Percentiles rank a stretch among this genome's conserved stretches.
These are phyloP conservation scores for Trametes cingulata DNA, from an alignment of 768 basidiomycete species.

Conservation along the genomic window DNA sequence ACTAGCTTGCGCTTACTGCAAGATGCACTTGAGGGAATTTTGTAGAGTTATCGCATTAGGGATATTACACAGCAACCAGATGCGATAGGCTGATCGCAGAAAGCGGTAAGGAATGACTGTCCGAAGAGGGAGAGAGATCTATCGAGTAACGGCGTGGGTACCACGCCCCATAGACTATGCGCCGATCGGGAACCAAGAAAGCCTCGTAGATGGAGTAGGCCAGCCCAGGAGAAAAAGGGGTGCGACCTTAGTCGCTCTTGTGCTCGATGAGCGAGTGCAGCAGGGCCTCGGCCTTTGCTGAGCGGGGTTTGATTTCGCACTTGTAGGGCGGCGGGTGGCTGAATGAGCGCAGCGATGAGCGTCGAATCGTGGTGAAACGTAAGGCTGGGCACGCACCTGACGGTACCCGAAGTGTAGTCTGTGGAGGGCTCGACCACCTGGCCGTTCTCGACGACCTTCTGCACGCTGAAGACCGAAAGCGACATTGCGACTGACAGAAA, in stretches of 20 bases:
- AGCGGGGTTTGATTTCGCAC: constrained; percentile 33
- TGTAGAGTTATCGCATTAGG: background rate
- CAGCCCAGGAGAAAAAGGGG: background rate
- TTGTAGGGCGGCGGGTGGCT: constrained; percentile 32
- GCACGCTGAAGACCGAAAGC: constrained; percentile 34
- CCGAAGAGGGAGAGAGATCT: constrained; percentile 1
- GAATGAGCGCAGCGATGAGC: background rate
- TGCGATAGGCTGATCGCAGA: constrained; percentile 1
- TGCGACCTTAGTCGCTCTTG: background rate
- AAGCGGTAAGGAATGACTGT: constrained; percentile 14
- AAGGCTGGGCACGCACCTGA: constrained; percentile 24
- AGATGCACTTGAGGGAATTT: too few species aligned
- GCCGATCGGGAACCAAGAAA: constrained; percentile 4
- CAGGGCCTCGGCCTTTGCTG: constrained; percentile 27
- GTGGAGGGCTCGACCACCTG: constrained; percentile 27
- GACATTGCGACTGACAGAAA: constrained; percentile 33
- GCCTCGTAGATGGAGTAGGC: background rate
- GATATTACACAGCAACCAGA: constrained; percentile 1
- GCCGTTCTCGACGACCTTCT: constrained; percentile 32
- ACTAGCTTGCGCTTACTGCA: too few species aligned
- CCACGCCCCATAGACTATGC: constrained; percentile 1
- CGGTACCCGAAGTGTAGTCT: constrained; percentile 28
- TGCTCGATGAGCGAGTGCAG: constrained; percentile 16
- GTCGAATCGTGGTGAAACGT: too few species aligned
- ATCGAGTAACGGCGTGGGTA: background rate